Evolutionary conservation across 2,329 filamentous ascomycete species (phyloP).

Genomic region (Clarireedia hainanense): DNA sequence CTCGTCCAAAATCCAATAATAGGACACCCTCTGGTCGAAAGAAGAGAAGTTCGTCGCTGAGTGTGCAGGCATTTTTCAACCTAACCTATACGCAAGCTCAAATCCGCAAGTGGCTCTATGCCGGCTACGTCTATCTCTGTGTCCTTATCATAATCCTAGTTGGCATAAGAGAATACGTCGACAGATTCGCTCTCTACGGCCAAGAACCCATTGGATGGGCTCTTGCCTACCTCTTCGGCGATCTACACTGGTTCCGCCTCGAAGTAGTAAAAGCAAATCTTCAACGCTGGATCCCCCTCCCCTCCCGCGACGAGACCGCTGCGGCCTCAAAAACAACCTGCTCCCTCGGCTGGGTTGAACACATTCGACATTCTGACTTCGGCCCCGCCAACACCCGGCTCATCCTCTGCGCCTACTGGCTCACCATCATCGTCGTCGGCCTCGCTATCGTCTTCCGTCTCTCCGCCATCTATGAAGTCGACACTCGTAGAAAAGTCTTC

Average conservation of each 20-base stretch:
- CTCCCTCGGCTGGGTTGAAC: slow-evolving; percentile 52
- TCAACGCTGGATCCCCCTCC: slow-evolving; percentile 68
- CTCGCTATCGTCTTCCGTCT: slow-evolving; percentile 68
- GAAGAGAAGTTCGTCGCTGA: slow-evolving; percentile 57
- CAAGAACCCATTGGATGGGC: slow-evolving; percentile 90
- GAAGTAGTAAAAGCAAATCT: slow-evolving; percentile 61
- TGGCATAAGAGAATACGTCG: slow-evolving; percentile 64
- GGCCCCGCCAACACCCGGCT: slow-evolving; percentile 80
- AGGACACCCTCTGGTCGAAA: slow-evolving; percentile 55
- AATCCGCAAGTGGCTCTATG: slow-evolving; percentile 76
- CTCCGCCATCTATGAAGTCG: slow-evolving; percentile 75
- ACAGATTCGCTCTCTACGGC: slow-evolving; percentile 55
- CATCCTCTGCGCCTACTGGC: slow-evolving; percentile 65
- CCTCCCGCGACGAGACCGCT: slow-evolving; percentile 32
- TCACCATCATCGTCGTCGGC: slow-evolving; percentile 59
- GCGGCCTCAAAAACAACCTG: slow-evolving; percentile 33
- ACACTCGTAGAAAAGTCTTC: slow-evolving; percentile 93
- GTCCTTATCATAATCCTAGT: slow-evolving; percentile 60
- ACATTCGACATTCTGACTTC: slow-evolving; percentile 54
- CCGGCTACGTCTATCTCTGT: slow-evolving; percentile 65
- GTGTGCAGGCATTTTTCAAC: slow-evolving; percentile 65
- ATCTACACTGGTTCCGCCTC: slow-evolving; percentile 63
- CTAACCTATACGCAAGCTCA: slow-evolving; percentile 73
- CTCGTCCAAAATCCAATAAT: slow-evolving; percentile 28
- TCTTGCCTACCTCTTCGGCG: slow-evolving; percentile 79